phyloP scores from a whole-genome alignment of 2,329 filamentous ascomycete species.

The Fusarium sp. region DNA sequence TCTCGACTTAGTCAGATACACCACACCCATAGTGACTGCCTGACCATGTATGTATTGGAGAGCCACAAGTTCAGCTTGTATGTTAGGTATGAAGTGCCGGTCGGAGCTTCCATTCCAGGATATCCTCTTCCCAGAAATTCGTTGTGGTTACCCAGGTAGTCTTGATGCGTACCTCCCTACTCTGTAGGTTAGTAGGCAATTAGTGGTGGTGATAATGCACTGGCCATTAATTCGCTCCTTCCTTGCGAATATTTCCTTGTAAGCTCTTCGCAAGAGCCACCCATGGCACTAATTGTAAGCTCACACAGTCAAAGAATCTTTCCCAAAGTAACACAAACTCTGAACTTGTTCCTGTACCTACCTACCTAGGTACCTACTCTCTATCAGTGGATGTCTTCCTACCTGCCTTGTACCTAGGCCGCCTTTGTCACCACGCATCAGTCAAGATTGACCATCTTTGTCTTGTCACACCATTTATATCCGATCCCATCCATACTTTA shows the following conservation, averaged over 20 bases:
- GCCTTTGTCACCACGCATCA: neutral
- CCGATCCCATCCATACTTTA: neutral
- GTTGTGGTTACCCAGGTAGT: neutral
- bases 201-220: neutral
- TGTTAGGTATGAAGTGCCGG: neutral
- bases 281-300: neutral
- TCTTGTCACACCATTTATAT: conserved; percentile 11
- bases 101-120: neutral
- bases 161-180: neutral
- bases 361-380: neutral
- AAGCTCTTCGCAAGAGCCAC: neutral
- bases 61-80: neutral
- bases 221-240: neutral
- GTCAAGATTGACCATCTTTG: neutral
- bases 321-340: neutral
- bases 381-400: neutral
- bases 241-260: neutral
- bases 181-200: too few species aligned
- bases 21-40: too few species aligned
- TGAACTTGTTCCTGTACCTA: neutral
- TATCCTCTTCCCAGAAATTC: neutral
- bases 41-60: neutral
- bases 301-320: neutral
- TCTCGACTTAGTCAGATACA: neutral
- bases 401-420: neutral